Evolutionary conservation across 176 grass and related monocot species (phyloP).

Genomic region (Metroxylon sagu): DNA sequence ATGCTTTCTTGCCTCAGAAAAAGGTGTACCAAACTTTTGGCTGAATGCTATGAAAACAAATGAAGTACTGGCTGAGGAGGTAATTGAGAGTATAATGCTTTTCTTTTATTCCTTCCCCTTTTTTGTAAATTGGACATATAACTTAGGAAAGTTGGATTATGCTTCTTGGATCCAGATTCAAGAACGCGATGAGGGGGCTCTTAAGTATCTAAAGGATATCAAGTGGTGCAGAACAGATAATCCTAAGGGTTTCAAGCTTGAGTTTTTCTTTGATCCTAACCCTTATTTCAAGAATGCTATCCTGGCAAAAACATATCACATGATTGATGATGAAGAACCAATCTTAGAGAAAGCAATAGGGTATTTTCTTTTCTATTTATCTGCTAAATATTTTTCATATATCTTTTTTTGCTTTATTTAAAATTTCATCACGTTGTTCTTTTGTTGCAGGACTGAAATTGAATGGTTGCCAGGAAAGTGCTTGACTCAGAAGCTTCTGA

Average conservation of each 20-base stretch:
- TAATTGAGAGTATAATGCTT: not conserved
- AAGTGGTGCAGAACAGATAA: constrained; percentile 9
- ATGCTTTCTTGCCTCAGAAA: not conserved
- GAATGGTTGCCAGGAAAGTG: constrained; percentile 10
- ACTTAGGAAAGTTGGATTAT: not conserved
- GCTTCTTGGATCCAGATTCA: constrained; percentile 1
- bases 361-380: constrained; percentile 1
- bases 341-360: constrained; percentile 12
- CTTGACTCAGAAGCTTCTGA: constrained; percentile 15
- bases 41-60: constrained; percentile 10
- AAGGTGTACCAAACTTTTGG: constrained; percentile 16
- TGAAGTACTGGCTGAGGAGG: constrained; percentile 9
- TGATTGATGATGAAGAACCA: constrained; percentile 11
- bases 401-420: not conserved
- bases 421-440: not conserved
- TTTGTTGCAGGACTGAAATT: constrained; percentile 7
- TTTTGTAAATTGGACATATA: not conserved
- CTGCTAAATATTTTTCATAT: not conserved
- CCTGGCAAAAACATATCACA: constrained; percentile 5
- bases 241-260: constrained; percentile 18
- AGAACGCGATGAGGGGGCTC: constrained; percentile 15
- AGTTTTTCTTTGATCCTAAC: constrained; percentile 10
- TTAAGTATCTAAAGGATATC: constrained; percentile 14
- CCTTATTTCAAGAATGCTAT: constrained; percentile 8
- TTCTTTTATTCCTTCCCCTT: not conserved